Conservation (phyloP, 352 stramenopile species). For the Phytophthora constricta region DNA sequence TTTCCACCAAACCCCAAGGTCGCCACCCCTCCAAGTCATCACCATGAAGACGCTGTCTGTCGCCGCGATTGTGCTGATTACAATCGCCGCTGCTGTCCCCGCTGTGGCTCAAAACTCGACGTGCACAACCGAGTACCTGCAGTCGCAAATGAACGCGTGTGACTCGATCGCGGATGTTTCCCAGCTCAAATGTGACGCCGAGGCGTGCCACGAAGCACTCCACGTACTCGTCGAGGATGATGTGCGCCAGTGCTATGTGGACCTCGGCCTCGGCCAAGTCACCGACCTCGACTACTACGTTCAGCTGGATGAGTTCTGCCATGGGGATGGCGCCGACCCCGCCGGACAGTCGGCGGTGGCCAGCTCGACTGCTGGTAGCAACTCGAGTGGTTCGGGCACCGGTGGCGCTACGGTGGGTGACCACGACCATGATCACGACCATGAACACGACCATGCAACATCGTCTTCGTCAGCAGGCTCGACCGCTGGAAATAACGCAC, state of each 20-base stretch:
- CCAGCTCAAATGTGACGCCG: slow-evolving; percentile 46
- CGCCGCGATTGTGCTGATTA: slow-evolving; percentile 16
- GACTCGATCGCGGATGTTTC: slow-evolving; percentile 47
- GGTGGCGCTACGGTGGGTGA: slow-evolving; percentile 21
- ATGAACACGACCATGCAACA: slow-evolving; percentile 22
- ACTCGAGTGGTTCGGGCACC: slow-evolving; percentile 21
- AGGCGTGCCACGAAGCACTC: slow-evolving; percentile 44
- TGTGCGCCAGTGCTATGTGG: slow-evolving; percentile 40
- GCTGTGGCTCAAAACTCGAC: slow-evolving; percentile 18
- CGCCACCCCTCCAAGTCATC: slow-evolving; percentile 17
- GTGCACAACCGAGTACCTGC: slow-evolving; percentile 33
- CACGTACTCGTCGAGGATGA: slow-evolving; percentile 53
- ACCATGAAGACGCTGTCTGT: slow-evolving; percentile 29
- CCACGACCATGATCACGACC: slow-evolving; percentile 3
- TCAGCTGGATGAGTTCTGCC: slow-evolving; percentile 50
- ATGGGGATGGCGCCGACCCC: slow-evolving; percentile 47
- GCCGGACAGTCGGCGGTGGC: slow-evolving; percentile 12
- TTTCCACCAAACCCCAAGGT: slow-evolving; percentile 15
- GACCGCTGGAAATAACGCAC: slow-evolving; percentile 5
- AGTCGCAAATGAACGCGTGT: slow-evolving; percentile 36
- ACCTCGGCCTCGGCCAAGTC: slow-evolving; percentile 34
- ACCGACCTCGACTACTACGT: slow-evolving; percentile 48
- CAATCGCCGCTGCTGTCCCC: slow-evolving; percentile 10
- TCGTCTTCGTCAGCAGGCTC: slow-evolving; percentile 23
- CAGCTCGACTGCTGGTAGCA: slow-evolving; percentile 13